A percentile compares a stretch with the other conserved stretches of the same genome.
Evolutionary conservation across 2,329 filamentous ascomycete genomes (phyloP).

Genomic region (Fusarium abutilonis): DNA sequence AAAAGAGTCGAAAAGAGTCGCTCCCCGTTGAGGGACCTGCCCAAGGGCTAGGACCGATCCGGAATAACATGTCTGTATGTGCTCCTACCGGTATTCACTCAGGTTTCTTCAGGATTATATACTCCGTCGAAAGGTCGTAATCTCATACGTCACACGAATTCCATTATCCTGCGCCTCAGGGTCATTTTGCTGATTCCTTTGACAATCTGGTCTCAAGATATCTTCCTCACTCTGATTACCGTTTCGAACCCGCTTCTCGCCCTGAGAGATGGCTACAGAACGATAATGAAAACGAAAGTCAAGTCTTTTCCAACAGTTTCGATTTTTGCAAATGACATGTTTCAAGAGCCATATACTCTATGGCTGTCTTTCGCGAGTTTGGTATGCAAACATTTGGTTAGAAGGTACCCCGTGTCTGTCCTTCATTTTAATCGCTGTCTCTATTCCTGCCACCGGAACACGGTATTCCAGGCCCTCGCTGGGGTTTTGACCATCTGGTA

Average conservation of each 20-base stretch:
- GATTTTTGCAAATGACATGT: conserved; percentile 41
- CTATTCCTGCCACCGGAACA: conserved; percentile 48
- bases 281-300: conserved; percentile 14
- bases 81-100: no score
- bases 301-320: conserved; percentile 41
- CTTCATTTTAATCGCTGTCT: conserved; percentile 48
- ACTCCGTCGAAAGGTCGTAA: conserved; percentile 1
- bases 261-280: conserved; percentile 60
- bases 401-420: conserved; percentile 46
- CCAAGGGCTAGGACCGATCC: no score
- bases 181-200: conserved; percentile 16
- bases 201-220: conserved; percentile 48
- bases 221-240: no score
- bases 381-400: conserved; percentile 46
- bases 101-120: not conserved
- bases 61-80: no score
- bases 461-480: conserved; percentile 45
- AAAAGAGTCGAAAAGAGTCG: no score
- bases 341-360: not conserved
- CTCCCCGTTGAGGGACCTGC: no score
- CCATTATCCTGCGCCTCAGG: conserved; percentile 5
- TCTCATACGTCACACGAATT: not conserved
- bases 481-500: conserved; percentile 51
- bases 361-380: not conserved
- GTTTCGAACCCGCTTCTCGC: no score